Percentiles rank a stretch among this genome's conserved stretches.
Evolutionary conservation across 768 basidiomycete species (phyloP).

Genomic region (Suillus occidentalis): DNA sequence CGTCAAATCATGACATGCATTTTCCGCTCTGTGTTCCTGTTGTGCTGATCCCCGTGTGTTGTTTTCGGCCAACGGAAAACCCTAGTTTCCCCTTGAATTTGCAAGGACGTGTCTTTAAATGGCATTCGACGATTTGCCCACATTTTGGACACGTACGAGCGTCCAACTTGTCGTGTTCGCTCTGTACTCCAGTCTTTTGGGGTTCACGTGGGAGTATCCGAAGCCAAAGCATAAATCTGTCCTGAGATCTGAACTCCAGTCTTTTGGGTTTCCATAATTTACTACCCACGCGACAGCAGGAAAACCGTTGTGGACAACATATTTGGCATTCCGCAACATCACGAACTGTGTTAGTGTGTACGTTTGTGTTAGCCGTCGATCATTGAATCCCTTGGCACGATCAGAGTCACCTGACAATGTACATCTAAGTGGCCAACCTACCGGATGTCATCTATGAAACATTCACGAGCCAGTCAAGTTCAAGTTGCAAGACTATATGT

Average conservation of each 20-base stretch:
- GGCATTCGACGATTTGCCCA: constrained; percentile 46
- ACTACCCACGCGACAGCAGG: constrained; percentile 32
- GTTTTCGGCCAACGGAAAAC: constrained; percentile 23
- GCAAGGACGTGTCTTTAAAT: constrained; percentile 31
- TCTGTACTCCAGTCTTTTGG: constrained; percentile 46
- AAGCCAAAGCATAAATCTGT: constrained; percentile 49
- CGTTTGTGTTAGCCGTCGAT: constrained; percentile 42
- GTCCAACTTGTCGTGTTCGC: constrained; percentile 41
- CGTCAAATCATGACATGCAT: background rate
- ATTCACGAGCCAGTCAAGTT: background rate
- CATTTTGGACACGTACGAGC: constrained; percentile 36
- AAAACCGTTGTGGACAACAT: constrained; percentile 45
- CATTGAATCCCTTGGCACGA: constrained; percentile 57
- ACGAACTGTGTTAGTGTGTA: constrained; percentile 43
- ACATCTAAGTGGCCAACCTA: constrained; percentile 27
- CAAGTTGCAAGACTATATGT: background rate
- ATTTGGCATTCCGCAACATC: constrained; percentile 22
- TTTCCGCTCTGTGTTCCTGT: background rate
- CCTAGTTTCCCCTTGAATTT: constrained; percentile 29
- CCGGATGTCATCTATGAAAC: background rate
- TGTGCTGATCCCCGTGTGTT: background rate
- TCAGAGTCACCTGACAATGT: constrained; percentile 51
- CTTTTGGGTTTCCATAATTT: constrained; percentile 41
- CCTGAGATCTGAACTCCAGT: constrained; percentile 44
- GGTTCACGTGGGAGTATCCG: constrained; percentile 16